A percentile compares a stretch with the other conserved stretches of the same genome.
These are phyloP conservation scores for Globisporangium yorkense DNA, from an alignment of 352 stramenopile species.

Conservation along the genomic window DNA sequence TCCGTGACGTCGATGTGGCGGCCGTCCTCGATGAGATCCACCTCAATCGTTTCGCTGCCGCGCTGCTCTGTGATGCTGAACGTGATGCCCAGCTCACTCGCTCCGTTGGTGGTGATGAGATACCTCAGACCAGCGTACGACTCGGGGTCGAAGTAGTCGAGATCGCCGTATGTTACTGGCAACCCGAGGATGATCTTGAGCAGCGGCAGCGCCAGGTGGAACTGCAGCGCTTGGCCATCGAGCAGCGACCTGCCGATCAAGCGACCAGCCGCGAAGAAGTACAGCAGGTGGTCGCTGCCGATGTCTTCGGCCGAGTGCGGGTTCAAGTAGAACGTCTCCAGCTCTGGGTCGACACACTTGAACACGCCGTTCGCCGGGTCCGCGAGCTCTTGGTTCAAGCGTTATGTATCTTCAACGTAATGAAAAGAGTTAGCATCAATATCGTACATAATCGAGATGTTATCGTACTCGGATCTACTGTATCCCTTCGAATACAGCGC, in stretches of 20 bases:
- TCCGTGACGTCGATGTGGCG: constrained; percentile 75
- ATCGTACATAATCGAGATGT: background rate
- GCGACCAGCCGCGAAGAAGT: constrained; percentile 42
- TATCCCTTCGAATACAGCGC: background rate
- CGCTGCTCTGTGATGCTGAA: constrained; percentile 26
- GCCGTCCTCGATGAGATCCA: constrained; percentile 42
- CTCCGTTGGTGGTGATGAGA: constrained; percentile 32
- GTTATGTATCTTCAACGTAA: too few species aligned
- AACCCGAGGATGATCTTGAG: constrained; percentile 93
- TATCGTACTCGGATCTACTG: background rate
- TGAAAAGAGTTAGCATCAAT: too few species aligned
- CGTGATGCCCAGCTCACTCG: constrained; percentile 28
- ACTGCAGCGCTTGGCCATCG: constrained; percentile 85
- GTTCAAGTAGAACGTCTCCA: constrained; percentile 34
- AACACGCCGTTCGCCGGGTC: constrained; percentile 25
- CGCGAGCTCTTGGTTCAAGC: constrained; percentile 11
- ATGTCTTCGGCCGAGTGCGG: constrained; percentile 17
- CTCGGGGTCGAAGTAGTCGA: constrained; percentile 39
- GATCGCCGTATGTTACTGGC: constrained; percentile 84
- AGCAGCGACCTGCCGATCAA: constrained; percentile 30
- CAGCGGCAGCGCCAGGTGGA: constrained; percentile 88
- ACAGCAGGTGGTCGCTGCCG: background rate
- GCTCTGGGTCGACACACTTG: constrained; percentile 23
- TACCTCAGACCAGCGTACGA: constrained; percentile 41
- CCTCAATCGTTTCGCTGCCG: constrained; percentile 11